phyloP scores from a whole-genome alignment of 2,329 filamentous ascomycete species.

The Tolypocladium paradoxum region DNA sequence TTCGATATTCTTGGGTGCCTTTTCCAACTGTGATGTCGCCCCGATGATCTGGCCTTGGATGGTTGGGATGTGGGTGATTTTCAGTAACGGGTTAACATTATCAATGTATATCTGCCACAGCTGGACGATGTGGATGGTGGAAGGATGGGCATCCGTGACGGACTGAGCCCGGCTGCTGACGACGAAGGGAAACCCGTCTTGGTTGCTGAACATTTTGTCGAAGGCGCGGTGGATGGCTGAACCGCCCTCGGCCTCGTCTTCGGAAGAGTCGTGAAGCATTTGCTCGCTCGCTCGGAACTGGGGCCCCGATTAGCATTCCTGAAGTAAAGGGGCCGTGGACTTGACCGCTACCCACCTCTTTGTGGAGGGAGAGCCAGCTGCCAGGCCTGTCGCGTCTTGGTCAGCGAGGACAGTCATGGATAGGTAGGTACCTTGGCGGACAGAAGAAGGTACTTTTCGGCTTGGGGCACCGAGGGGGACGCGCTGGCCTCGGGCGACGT shows the following conservation, averaged over 20 bases:
- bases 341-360: constrained; percentile 29
- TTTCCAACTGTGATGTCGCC: constrained; percentile 43
- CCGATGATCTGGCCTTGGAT: constrained; percentile 55
- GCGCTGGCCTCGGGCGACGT: constrained; percentile 37
- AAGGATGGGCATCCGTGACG: constrained; percentile 39
- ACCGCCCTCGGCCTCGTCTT: constrained; percentile 36
- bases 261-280: constrained; percentile 41
- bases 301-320: neutral
- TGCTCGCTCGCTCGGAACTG: constrained; percentile 42
- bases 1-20: constrained; percentile 46
- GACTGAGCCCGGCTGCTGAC: constrained; percentile 32
- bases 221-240: constrained; percentile 47
- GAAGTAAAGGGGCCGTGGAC: neutral
- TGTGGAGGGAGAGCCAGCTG: constrained; percentile 39
- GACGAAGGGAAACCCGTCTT: constrained; percentile 47
- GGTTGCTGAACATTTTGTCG: constrained; percentile 46
- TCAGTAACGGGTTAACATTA: constrained; percentile 59
- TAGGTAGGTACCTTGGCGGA: neutral
- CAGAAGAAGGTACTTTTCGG: constrained; percentile 5
- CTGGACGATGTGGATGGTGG: constrained; percentile 48
- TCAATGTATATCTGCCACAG: constrained; percentile 61
- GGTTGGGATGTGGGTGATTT: constrained; percentile 56
- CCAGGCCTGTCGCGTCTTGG: constrained; percentile 2
- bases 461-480: constrained; percentile 17
- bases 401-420: neutral